phyloP scores from a whole-genome alignment of 2,329 filamentous ascomycete species.

The Chaetomium olivaceum region DNA sequence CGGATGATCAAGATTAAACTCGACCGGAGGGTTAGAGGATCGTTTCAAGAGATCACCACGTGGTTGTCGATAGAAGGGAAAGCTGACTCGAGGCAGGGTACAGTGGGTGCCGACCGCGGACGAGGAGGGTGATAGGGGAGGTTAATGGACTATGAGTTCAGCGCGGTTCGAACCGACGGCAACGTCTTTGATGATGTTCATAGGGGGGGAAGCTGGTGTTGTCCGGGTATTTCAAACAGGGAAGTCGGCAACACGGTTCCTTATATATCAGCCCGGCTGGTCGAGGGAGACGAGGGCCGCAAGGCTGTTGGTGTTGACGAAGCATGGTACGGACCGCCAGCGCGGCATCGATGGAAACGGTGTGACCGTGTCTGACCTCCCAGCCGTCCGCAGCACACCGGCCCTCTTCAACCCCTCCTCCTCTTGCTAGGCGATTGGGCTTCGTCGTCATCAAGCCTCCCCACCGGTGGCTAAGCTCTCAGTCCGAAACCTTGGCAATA shows the following conservation, averaged over 20 bases:
- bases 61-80: neutral
- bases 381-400: slow-evolving; percentile 6
- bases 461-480: slow-evolving; percentile 2
- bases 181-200: neutral
- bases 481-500: slow-evolving; percentile 19
- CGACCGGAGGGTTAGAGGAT: neutral
- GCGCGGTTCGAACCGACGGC: neutral
- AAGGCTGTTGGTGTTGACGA: slow-evolving; percentile 3
- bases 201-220: neutral
- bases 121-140: too few species aligned
- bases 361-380: slow-evolving; percentile 13
- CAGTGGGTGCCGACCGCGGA: neutral
- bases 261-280: neutral
- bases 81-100: neutral
- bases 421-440: neutral
- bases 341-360: slow-evolving; percentile 3
- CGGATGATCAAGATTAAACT: neutral
- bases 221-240: neutral
- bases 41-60: neutral
- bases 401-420: slow-evolving; percentile 1
- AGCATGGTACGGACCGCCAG: neutral
- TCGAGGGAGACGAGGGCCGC: neutral
- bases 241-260: neutral
- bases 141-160: neutral
- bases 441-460: slow-evolving; percentile 1